Evolutionary conservation across 192 early-diverging fungal species (phyloP).

Genomic region (Coemansia sp.): DNA sequence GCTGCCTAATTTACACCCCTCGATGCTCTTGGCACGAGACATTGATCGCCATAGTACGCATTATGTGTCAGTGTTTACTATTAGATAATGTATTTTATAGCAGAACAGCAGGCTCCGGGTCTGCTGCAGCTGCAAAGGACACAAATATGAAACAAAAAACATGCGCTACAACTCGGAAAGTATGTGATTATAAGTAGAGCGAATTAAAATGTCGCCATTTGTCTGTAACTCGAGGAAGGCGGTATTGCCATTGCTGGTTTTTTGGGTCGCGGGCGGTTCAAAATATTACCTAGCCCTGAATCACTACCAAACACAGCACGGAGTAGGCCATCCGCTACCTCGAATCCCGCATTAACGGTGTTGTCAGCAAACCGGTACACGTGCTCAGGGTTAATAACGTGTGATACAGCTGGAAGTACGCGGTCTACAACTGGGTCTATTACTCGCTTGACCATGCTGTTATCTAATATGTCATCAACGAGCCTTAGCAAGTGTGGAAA

Average conservation of each 20-base stretch:
- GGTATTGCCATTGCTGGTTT: conserved; percentile 47
- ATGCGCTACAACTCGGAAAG: neutral
- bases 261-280: conserved; percentile 48
- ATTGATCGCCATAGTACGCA: neutral
- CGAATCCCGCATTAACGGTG: conserved; percentile 50
- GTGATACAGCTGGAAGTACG: conserved; percentile 42
- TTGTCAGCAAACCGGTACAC: conserved; percentile 50
- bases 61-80: neutral
- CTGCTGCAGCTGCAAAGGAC: neutral
- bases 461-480: conserved; percentile 45
- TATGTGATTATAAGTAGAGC: neutral
- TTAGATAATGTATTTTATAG: neutral
- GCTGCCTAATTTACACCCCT: neutral
- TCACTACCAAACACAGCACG: conserved; percentile 54
- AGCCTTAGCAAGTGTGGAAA: conserved; percentile 49
- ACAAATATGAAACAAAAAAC: neutral
- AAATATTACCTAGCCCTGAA: conserved; percentile 44
- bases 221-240: conserved; percentile 14
- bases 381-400: conserved; percentile 49
- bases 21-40: neutral
- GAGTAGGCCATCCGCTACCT: conserved; percentile 45
- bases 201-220: conserved; percentile 28
- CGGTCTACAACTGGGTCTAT: conserved; percentile 51
- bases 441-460: conserved; percentile 46
- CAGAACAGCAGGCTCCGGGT: conserved; percentile 4